Percentiles rank a stretch among this genome's conserved stretches.
Conservation (phyloP, 139 green algal species). For the Auxenochlorella pyrenoidosa region DNA sequence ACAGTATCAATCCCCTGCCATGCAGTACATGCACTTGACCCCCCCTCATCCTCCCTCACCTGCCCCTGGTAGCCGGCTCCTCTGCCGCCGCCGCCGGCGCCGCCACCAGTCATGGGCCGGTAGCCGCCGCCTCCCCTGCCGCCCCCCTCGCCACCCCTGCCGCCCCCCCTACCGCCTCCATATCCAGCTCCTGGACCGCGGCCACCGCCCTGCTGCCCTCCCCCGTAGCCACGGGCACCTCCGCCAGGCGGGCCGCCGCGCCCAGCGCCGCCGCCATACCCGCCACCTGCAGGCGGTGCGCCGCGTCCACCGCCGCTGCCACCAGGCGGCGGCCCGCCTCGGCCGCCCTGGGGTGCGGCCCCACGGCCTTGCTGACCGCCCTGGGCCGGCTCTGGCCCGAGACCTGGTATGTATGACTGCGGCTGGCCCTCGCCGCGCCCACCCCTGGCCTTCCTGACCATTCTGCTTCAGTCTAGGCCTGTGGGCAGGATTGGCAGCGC, state of each 20-base stretch:
- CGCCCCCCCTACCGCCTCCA: background rate
- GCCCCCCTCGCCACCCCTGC: background rate
- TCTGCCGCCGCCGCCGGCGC: background rate
- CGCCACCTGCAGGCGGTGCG: background rate
- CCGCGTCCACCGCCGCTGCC: background rate
- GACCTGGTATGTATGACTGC: constrained; percentile 8
- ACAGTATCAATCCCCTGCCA: too few species aligned
- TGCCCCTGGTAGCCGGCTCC: background rate
- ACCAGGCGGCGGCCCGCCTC: background rate
- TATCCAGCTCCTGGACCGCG: background rate
- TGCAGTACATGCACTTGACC: background rate
- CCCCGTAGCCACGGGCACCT: background rate
- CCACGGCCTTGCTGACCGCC: background rate
- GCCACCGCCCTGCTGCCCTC: background rate
- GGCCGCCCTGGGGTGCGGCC: background rate
- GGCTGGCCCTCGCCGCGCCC: background rate
- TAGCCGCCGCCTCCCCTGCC: background rate
- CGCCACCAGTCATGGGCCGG: background rate
- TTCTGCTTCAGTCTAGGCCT: background rate
- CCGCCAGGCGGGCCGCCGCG: too few species aligned
- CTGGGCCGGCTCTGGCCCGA: background rate
- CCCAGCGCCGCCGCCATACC: too few species aligned
- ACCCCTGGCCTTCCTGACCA: background rate
- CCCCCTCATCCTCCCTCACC: background rate
- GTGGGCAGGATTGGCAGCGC: background rate